These are phyloP conservation scores for Suillus luteus DNA, from an alignment of 768 basidiomycete species.

Conservation along the genomic window DNA sequence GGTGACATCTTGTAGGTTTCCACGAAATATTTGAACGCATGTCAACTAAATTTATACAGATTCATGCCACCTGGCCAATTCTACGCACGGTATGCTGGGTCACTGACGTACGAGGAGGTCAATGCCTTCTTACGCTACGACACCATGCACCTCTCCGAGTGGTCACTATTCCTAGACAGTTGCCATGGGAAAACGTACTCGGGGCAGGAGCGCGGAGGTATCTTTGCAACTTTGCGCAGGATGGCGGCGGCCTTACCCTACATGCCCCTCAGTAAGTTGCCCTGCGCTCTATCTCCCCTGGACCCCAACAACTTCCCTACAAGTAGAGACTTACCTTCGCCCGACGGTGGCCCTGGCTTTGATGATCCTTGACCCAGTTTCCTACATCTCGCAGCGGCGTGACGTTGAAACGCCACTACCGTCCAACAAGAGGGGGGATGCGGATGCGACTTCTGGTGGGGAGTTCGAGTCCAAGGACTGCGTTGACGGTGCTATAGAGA, in stretches of 20 bases:
- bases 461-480: no score
- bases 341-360: not conserved
- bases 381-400: not conserved
- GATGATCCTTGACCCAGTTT: not conserved
- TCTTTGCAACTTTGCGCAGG: conserved; percentile 1
- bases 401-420: not conserved
- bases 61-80: conserved; percentile 1
- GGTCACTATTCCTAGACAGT: not conserved
- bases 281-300: not conserved
- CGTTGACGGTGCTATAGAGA: not conserved
- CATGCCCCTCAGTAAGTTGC: not conserved
- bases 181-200: not conserved
- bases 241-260: not conserved
- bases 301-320: not conserved
- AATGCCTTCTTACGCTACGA: not conserved
- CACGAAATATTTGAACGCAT: not conserved
- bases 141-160: not conserved
- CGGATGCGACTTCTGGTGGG: no score
- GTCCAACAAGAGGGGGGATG: not conserved
- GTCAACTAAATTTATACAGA: not conserved
- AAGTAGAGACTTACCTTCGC: not conserved
- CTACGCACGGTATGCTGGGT: not conserved
- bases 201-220: not conserved
- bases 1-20: not conserved
- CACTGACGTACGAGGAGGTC: not conserved